Conservation (phyloP, 1,284 basidiomycete species). For the Irpex sp. region DNA sequence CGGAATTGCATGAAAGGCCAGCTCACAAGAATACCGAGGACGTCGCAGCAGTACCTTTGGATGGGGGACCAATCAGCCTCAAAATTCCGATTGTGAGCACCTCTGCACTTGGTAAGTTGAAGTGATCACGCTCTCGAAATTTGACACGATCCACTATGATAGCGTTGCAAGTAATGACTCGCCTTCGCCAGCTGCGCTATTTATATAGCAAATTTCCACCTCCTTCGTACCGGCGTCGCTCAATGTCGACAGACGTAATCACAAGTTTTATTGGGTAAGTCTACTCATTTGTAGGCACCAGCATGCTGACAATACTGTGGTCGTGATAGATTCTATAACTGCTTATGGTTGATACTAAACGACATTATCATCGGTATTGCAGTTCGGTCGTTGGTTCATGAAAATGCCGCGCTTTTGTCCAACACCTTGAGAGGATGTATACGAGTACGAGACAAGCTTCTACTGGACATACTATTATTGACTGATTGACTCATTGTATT, state of each 20-base stretch:
- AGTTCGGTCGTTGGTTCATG: conserved; percentile 63
- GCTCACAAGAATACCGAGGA: background rate
- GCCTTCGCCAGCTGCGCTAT: conserved; percentile 19
- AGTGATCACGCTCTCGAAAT: background rate
- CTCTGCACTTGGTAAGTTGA: background rate
- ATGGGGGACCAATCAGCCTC: too few species aligned
- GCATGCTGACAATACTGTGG: background rate
- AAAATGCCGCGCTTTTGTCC: conserved; percentile 42
- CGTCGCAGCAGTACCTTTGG: too few species aligned
- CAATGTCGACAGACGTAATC: background rate
- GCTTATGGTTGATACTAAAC: conserved; percentile 88
- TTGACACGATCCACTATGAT: background rate
- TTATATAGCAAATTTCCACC: background rate
- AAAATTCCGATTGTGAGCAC: background rate
- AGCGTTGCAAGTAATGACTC: conserved; percentile 21
- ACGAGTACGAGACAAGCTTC: conserved; percentile 6
- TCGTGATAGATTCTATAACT: conserved; percentile 77
- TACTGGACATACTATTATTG: conserved; percentile 1
- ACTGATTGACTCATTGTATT: conserved; percentile 7
- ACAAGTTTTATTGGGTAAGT: conserved; percentile 56
- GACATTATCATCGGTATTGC: conserved; percentile 83
- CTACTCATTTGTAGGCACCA: background rate
- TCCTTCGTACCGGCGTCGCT: background rate
- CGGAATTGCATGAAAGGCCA: background rate
- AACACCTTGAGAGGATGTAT: background rate